Evolutionary conservation across 495 filamentous ascomycete species (phyloP).

Genomic region (Melanomma pulvis-pyrius): DNA sequence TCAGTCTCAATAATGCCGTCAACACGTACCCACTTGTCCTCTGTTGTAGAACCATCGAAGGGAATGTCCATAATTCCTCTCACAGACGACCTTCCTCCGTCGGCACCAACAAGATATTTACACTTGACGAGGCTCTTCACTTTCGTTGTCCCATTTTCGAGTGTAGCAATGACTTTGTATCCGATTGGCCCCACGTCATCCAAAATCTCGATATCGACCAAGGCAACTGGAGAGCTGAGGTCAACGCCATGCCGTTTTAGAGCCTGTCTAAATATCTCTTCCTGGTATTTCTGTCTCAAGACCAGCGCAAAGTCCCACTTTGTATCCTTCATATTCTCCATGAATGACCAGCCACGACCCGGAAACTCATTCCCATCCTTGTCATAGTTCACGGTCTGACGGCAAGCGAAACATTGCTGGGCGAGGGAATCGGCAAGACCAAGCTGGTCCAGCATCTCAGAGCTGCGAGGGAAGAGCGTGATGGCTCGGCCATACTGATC

Average conservation of each 20-base stretch:
- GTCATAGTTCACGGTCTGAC: constrained; percentile 52
- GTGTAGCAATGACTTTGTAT: constrained; percentile 37
- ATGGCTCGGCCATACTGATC: constrained; percentile 52
- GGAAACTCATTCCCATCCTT: constrained; percentile 47
- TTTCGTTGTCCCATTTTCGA: constrained; percentile 38
- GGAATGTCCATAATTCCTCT: constrained; percentile 48
- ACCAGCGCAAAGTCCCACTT: constrained; percentile 51
- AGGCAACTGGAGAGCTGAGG: constrained; percentile 38
- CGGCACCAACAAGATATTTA: constrained; percentile 54
- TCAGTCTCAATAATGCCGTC: constrained; percentile 55
- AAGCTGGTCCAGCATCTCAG: constrained; percentile 55
- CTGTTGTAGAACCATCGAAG: constrained; percentile 51
- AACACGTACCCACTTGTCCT: constrained; percentile 55
- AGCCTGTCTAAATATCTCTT: constrained; percentile 47
- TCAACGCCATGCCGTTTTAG: constrained; percentile 37
- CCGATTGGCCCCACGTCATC: constrained; percentile 32
- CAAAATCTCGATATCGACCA: constrained; percentile 42
- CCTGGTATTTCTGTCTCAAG: constrained; percentile 49
- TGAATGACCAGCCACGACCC: constrained; percentile 45
- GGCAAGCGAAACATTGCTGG: constrained; percentile 57
- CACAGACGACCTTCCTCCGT: constrained; percentile 53
- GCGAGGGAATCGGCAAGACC: constrained; percentile 50
- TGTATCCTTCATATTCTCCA: constrained; percentile 50
- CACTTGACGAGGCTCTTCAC: constrained; percentile 37
- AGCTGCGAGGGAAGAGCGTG: constrained; percentile 50